A percentile compares a stretch with the other conserved stretches of the same genome.
Evolutionary conservation across 2,329 filamentous ascomycete genomes (phyloP).

Genomic region (Curvularia sp.): DNA sequence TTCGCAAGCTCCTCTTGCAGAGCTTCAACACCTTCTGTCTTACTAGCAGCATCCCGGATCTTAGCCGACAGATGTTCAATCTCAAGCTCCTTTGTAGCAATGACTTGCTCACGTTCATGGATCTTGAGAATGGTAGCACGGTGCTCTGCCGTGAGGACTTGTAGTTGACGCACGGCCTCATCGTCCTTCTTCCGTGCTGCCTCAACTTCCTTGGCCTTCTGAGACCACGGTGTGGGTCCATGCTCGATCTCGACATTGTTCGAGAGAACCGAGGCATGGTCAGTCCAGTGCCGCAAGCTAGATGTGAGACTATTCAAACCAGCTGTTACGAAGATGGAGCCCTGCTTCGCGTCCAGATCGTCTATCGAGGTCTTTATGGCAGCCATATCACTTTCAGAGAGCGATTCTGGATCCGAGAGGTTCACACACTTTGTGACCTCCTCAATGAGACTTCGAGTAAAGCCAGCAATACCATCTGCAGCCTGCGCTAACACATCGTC

Average conservation of each 20-base stretch:
- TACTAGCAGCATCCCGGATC: slow-evolving; percentile 37
- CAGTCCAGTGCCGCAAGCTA: slow-evolving; percentile 62
- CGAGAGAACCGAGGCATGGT: slow-evolving; percentile 59
- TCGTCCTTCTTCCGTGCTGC: slow-evolving; percentile 80
- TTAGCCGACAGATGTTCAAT: slow-evolving; percentile 87
- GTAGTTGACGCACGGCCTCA: slow-evolving; percentile 84
- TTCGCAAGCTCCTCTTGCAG: slow-evolving; percentile 30
- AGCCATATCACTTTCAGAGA: slow-evolving; percentile 7
- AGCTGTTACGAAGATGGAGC: slow-evolving; percentile 10
- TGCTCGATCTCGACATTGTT: slow-evolving; percentile 68
- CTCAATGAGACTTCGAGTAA: slow-evolving; percentile 25
- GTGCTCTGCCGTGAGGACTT: slow-evolving; percentile 79
- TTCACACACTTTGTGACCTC: slow-evolving; percentile 16
- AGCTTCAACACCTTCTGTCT: slow-evolving; percentile 32
- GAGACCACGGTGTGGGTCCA: slow-evolving; percentile 78
- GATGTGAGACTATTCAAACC: slow-evolving; percentile 7
- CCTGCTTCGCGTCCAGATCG: slow-evolving; percentile 17
- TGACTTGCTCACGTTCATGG: slow-evolving; percentile 81
- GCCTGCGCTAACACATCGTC: slow-evolving; percentile 28
- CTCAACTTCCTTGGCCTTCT: slow-evolving; percentile 81
- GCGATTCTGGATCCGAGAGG: slow-evolving; percentile 12
- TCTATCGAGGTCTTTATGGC: slow-evolving; percentile 12
- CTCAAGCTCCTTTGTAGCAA: slow-evolving; percentile 67
- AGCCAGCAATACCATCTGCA: slow-evolving; percentile 22
- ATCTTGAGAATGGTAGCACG: slow-evolving; percentile 70